Base-by-base conservation (phyloP, 371 early-diverging fungal species). In the Mucor saturninus region DNA sequence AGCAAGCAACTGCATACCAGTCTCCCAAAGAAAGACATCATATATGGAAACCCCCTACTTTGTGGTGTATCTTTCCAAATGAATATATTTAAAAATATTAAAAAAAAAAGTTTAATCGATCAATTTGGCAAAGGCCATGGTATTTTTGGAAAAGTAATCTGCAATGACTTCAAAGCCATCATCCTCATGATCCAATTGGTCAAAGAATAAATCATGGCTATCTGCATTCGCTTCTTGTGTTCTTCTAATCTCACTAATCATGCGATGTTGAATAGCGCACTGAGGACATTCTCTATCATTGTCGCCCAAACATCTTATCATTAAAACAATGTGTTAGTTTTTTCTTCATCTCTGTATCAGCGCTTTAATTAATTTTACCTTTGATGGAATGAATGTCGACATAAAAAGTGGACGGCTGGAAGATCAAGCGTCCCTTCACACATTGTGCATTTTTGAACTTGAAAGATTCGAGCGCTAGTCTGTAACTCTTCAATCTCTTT, bases 341-440 rank as follows among this genome's bases (percentile, higher is more conserved):
- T 21, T 21, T 21, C 21, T 21, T 1, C 1, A 21, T 21, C 21
- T 21, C 1, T 21, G 21, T 0, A 21, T 21, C 21, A 21, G 21
- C 21, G 21, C 21, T 21, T 21, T 21, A 1, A 21, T 21, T 21
- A 4, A 21, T 7, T 32, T 51, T 84, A 95, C 76, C 95, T 78
- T 65, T 91, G 91, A 77, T 98, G 98, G 67, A 88, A 98, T 46
- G 95, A 93, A 59, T 98, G 97, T 55, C 89, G 84, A 79, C 98
- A 98, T 64, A 95, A 71, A 68, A 96, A 98, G 69, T 96, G 95
- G 0, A 96, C 82, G 15, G 91, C 89, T 0, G 98, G 98, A 46
- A 98, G 69, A 62, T 96, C 95, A 42, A 98, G 76, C 38, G 88
- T 86, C 14, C 91, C 89, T 28, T 86, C 80, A 62, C 97, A 98